phyloP scores from a whole-genome alignment of 139 green algal genomes.

The Micractinium sp. region DNA sequence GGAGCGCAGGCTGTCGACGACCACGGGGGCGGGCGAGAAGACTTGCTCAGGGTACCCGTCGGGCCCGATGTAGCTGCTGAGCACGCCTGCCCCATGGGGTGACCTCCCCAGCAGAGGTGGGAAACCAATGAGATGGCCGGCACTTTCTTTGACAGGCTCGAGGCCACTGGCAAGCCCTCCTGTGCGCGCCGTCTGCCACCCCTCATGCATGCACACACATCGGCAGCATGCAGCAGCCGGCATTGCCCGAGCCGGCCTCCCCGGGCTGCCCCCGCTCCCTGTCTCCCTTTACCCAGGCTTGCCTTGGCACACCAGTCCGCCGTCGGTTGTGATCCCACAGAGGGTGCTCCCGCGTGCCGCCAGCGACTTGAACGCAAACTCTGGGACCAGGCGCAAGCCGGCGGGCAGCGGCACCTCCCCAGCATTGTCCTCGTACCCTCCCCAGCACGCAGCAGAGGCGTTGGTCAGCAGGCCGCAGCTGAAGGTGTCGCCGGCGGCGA shows the following conservation, averaged over 20 bases:
- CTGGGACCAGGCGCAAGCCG: neutral
- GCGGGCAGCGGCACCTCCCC: neutral
- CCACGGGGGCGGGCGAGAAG: neutral
- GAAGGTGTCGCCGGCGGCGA: slow-evolving; percentile 4
- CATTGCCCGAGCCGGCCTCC: too few species aligned
- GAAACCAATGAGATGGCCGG: neutral
- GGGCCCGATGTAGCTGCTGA: neutral
- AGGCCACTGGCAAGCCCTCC: neutral
- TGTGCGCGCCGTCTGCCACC: neutral
- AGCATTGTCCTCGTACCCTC: neutral
- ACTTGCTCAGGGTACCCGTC: neutral
- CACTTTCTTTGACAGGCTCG: too few species aligned
- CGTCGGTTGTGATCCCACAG: neutral
- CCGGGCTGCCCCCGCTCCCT: neutral
- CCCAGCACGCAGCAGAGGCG: neutral
- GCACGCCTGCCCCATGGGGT: neutral
- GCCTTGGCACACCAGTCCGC: neutral
- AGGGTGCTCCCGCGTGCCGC: neutral
- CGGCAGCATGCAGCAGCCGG: too few species aligned
- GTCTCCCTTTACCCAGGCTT: neutral
- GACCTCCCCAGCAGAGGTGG: neutral
- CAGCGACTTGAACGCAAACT: neutral
- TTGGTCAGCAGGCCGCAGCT: slow-evolving; percentile 15
- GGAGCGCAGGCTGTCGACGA: neutral
- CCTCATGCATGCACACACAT: neutral